A percentile compares a stretch with the other conserved stretches of the same genome.
Conservation (phyloP, 179 eudicot genomes). For the Silene noctiflora region DNA sequence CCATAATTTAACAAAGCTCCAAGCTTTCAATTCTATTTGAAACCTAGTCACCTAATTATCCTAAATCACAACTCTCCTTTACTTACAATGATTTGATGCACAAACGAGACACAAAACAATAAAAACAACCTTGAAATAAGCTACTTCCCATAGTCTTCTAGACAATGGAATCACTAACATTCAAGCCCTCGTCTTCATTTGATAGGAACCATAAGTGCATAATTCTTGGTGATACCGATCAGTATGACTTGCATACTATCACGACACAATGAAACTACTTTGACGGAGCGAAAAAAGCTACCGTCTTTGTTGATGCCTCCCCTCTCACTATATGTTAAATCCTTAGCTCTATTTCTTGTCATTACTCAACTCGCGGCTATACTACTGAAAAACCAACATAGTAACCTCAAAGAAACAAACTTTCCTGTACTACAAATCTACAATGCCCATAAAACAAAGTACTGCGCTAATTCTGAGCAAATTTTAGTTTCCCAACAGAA, state of each 20-base stretch:
- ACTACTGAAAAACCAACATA: neutral
- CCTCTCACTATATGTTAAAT: no score
- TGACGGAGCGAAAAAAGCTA: neutral
- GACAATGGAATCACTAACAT: neutral
- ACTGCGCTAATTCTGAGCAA: no score
- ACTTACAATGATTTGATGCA: neutral
- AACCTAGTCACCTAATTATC: neutral
- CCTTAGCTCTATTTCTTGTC: neutral
- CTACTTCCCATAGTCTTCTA: neutral
- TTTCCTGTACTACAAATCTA: no score
- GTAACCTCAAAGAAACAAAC: neutral
- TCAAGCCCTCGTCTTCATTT: neutral
- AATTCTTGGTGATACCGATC: neutral
- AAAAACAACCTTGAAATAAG: neutral
- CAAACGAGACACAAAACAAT: neutral
- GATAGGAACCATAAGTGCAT: neutral
- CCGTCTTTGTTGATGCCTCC: no score
- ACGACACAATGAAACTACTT: no score
- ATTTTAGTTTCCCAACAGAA: no score
- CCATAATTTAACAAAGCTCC: neutral
- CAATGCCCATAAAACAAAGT: no score
- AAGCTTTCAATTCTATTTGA: neutral
- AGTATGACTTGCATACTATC: neutral
- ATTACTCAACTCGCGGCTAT: neutral
- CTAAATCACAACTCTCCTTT: neutral